Evolutionary conservation across 805 yeast species (phyloP), one percentile per base, ranked within the genome.

Genomic region (Starmerella bombicola): DNA sequence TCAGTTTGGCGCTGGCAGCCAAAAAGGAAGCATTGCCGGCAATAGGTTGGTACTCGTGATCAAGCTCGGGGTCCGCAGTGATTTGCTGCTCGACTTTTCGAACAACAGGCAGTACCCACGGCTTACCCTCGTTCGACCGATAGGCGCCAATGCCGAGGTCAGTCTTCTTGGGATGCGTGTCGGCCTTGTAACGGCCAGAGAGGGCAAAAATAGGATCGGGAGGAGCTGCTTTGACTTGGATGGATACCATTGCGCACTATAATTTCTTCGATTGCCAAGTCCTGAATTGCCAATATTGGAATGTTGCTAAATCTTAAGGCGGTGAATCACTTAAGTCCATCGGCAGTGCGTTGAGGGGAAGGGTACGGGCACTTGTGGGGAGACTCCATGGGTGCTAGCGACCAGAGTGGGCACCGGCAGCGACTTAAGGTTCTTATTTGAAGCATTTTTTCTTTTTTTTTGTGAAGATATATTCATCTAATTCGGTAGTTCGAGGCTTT

Each of bases 101-200:
- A 46, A 83, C 84, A 20, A 82, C 69, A n/a, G 93, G 91, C 52
- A 86, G 69, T 42, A 88, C 78, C 75, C 84, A 84, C 36, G 97
- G 96, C 58, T 76, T 73, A 37, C 97, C 98, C 5, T 63, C 53
- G 59, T 79, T 74, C 59, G 83, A 93, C 59, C 97, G 73, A 68
- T 88, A 88, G n/a, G 97, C 88, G 40, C 98, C 93, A 21, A 80
- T 84, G 46, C 88, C 88, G 50, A 81, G 66, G 49, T 71, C 70
- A 51, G 69, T 61, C 59, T 74, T 64, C 41, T 56, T 53, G 25
- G 63, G 66, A 40, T 59, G 47, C 19, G 67, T 44, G 49, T 65
- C 69, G 22, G 53, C 58, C 47, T 58, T 57, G 57, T 50, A 58
- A n/a, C 51, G 45, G 21, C 55, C 62, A 36, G 50, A 46, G 49